Conservation (phyloP, 179 eudicot genomes). For the Beta corolliflora region DNA sequence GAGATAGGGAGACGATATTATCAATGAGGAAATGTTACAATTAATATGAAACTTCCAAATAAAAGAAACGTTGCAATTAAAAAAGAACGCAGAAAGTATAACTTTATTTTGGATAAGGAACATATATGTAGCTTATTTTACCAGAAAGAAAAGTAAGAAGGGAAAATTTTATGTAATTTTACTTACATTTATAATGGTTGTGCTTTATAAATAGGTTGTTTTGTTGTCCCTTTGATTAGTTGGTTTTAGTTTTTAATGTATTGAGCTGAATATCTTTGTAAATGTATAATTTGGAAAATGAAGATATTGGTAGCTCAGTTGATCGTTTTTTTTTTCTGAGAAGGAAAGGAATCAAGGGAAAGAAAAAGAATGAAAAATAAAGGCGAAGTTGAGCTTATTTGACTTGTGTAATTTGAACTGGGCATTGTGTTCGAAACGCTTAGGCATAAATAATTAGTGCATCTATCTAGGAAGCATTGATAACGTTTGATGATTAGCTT, state of each 20-base stretch:
- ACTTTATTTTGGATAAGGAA: background rate
- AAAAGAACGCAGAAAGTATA: background rate
- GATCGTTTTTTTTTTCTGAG: background rate
- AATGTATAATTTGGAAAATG: background rate
- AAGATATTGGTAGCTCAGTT: background rate
- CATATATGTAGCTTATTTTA: background rate
- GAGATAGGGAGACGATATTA: no score
- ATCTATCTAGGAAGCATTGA: background rate
- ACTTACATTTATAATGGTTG: no score
- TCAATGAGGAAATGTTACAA: no score
- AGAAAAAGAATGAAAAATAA: background rate
- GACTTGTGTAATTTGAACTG: background rate
- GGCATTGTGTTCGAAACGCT: background rate
- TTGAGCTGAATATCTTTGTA: background rate
- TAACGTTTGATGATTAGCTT: background rate
- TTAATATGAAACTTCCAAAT: no score
- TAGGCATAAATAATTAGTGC: background rate
- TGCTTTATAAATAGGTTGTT: no score
- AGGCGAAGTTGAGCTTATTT: background rate
- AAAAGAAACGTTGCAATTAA: no score
- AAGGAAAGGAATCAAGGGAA: background rate
- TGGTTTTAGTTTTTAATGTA: background rate
- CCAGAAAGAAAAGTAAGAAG: no score
- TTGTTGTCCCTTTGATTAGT: no score
- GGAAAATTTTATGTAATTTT: no score